These are phyloP conservation scores for Melanogaster broomeanus DNA, from an alignment of 768 basidiomycete species.

Conservation along the genomic window DNA sequence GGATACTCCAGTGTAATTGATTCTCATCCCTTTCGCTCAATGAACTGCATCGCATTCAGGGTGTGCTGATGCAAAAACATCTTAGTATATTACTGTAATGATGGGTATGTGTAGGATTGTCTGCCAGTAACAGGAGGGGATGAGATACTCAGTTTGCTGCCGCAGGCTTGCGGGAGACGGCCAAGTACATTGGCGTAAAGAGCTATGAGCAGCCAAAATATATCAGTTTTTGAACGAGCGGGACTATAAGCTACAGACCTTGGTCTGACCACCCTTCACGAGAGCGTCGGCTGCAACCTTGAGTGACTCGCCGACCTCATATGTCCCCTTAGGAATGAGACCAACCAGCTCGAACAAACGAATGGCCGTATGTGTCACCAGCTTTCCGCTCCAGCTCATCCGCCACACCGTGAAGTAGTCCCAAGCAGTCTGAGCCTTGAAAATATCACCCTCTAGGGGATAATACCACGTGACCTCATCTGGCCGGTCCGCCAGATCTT, in stretches of 20 bases:
- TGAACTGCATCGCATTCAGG: too few relatives aligned
- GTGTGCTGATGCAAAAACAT: too few relatives aligned
- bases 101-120: too few relatives aligned
- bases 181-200: constrained; percentile 87
- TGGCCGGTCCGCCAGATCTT: constrained; percentile 87
- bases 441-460: constrained; percentile 90
- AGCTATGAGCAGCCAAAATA: constrained; percentile 46
- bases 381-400: constrained; percentile 83
- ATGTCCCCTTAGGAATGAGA: constrained; percentile 89
- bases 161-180: constrained; percentile 55
- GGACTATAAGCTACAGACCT: constrained; percentile 48
- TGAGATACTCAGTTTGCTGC: constrained; percentile 6
- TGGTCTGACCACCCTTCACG: constrained; percentile 82
- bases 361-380: constrained; percentile 81
- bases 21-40: too few relatives aligned
- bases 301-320: constrained; percentile 84
- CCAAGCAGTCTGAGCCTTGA: constrained; percentile 92
- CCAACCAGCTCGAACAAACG: constrained; percentile 77
- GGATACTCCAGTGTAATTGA: too few relatives aligned
- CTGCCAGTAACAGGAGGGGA: too few relatives aligned
- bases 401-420: constrained; percentile 88
- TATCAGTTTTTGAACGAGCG: constrained; percentile 1
- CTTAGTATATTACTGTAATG: too few relatives aligned
- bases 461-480: constrained; percentile 92
- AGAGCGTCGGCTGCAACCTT: constrained; percentile 80